Evolutionary conservation across 345 rosid genomes (phyloP), one percentile per base, ranked within the genome.

Genomic region (Salix brachista): DNA sequence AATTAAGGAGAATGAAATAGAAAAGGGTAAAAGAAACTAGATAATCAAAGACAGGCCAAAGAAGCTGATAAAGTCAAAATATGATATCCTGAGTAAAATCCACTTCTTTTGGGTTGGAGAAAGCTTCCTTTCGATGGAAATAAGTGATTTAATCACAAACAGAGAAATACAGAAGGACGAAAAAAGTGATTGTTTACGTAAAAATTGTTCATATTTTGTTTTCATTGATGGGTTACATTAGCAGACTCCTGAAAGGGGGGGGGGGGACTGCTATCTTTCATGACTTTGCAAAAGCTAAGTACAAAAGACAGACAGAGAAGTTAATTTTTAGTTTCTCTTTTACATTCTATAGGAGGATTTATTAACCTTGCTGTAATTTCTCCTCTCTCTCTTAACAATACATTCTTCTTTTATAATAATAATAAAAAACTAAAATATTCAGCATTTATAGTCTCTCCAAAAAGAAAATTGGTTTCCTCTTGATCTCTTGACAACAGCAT

Each of bases 1-100:
- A 64, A 64, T 71, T 46, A 73, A 67, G 65, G 56, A 19, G 58
- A 41, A 70, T 42, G n/a, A 54, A 65, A 77, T 26, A 21, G 70
- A 21, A 78, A 67, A 64, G 72, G 52, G 54, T 36, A 21, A 69
- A 39, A 9, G 48, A 48, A 58, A 62, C 12, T 58, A 58, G 28
- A 58, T n/a, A 58, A 4, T 25, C 28, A 58, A n/a, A n/a, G 62
- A 12, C 1, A 7, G 62, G 25, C 13, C 62, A 58, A n/a, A 58
- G 28, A 58, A 23, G 11, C 12, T 58, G 23, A n/a, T 58, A 5
- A 3, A 58, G 23, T 58, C 23, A 12, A 58, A 58, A 58, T 58
- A 58, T 10, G 25, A 23, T 58, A 11, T n/a, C 26, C 25, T 1
- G 28, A 23, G 28, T 58, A 58, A 58, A 23, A n/a, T 25, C 14